Base-by-base conservation (phyloP, 345 rosid genomes). In the Theobroma cacao region DNA sequence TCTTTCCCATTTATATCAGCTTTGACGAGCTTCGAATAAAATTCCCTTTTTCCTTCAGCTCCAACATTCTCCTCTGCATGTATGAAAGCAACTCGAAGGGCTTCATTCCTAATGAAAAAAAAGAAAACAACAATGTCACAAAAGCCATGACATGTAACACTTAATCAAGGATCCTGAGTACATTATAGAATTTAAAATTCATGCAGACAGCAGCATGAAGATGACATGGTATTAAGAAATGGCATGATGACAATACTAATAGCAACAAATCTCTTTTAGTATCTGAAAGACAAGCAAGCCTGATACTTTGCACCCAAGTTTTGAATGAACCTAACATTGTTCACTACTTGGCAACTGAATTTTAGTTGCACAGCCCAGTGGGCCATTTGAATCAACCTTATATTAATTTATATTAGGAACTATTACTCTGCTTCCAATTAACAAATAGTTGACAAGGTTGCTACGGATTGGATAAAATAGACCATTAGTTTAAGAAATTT, bases 1-100 rank as follows among this genome's bases (percentile, higher is more conserved):
- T 96, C 99, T 88, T 96, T 96, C 89, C 99, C 99, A 81, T 96
- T 86, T 80, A 91, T 85, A 87, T 96, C 99, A 80, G 97, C 99
- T 87, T 96, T 96, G 52, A 96, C 98, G 69, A 96, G 95, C 86
- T 94, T 96, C 38, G 99, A 96, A 82, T 87, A 91, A 73, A 82
- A 96, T 76, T 88, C 91, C 76, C 83, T 93, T 62, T 80, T 87
- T 68, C 97, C 98, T 64, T 88, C 91, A 58, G 84, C 78, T 9
- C 70, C 30, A 55, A 74, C 88, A 84, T 75, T 89, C 83, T 96
- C 98, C 89, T 96, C 98, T 66, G 79, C 89, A 78, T 96, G 98
- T 82, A 96, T 96, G 87, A 90, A 96, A 28, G 99, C 99, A 53
- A 96, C 98, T 77, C 98, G 95, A 79, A 96, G 98, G 66, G 98